These are phyloP conservation scores for Luffa acutangula DNA, from an alignment of 306 rosid genomes.

Conservation along the genomic window DNA sequence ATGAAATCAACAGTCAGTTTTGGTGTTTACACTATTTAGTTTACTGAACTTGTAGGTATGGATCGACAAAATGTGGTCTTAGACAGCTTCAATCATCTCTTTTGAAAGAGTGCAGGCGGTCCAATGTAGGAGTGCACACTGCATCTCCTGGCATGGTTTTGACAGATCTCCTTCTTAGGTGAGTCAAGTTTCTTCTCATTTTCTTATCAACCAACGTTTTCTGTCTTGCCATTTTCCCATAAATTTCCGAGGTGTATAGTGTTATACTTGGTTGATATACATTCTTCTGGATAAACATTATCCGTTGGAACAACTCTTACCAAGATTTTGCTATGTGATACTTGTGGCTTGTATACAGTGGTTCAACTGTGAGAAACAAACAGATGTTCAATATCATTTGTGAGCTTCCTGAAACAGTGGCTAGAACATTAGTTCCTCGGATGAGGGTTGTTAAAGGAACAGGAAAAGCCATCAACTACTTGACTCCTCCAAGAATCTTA, in stretches of 20 bases:
- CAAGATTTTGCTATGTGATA: neutral
- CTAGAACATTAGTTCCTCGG: conserved; percentile 87
- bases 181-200: conserved; percentile 1
- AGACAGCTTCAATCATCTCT: conserved; percentile 86
- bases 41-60: conserved; percentile 44
- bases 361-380: conserved; percentile 72
- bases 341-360: conserved; percentile 37
- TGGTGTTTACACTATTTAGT: conserved; percentile 13
- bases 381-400: conserved; percentile 84
- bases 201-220: neutral
- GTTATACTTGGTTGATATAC: neutral
- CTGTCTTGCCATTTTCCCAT: neutral
- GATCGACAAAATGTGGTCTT: conserved; percentile 91
- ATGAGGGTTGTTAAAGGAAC: conserved; percentile 90
- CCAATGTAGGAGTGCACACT: conserved; percentile 81
- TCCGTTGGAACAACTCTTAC: neutral
- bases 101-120: conserved; percentile 68
- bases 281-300: neutral
- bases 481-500: conserved; percentile 93
- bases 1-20: neutral
- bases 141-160: conserved; percentile 99
- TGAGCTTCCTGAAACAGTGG: conserved; percentile 94
- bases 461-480: conserved; percentile 78
- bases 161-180: conserved; percentile 85
- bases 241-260: neutral